A percentile compares a stretch with the other conserved stretches of the same genome.
phyloP scores from a whole-genome alignment of 176 grass and related monocot genomes.

The Olyra latifolia region DNA sequence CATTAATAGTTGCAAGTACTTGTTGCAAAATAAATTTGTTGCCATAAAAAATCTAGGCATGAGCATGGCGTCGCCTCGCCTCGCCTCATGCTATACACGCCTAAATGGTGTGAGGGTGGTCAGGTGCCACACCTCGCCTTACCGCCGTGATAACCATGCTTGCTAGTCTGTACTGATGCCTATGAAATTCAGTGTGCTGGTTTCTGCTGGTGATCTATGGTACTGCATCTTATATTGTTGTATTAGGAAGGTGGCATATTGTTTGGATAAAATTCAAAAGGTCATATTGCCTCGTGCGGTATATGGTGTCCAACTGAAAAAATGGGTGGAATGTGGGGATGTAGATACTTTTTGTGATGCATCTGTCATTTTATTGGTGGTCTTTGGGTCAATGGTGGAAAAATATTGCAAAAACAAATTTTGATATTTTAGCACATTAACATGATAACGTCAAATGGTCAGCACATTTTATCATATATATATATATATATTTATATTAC shows the following conservation, averaged over 20 bases:
- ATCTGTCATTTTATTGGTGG: not conserved
- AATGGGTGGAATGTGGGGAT: not conserved
- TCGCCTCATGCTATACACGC: too few species aligned
- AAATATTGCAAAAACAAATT: not conserved
- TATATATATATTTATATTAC: not conserved
- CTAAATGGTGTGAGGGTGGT: too few species aligned
- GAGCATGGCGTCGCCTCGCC: too few species aligned
- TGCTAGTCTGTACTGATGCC: not conserved
- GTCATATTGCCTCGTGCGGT: not conserved
- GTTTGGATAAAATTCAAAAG: not conserved
- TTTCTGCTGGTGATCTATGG: not conserved
- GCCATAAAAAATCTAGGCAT: too few species aligned
- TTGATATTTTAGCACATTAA: not conserved
- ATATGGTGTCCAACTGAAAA: not conserved
- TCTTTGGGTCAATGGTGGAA: not conserved
- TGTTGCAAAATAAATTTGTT: too few species aligned
- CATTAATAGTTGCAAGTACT: too few species aligned
- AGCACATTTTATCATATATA: not conserved
- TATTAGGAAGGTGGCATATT: not conserved
- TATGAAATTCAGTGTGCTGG: not conserved
- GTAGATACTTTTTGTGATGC: not conserved
- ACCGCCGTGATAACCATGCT: too few species aligned
- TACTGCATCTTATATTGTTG: not conserved
- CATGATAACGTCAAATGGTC: slow-evolving; percentile 4
- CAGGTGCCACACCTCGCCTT: too few species aligned